Conservation (phyloP, 495 filamentous ascomycete genomes). For the Neurospora sp. region DNA sequence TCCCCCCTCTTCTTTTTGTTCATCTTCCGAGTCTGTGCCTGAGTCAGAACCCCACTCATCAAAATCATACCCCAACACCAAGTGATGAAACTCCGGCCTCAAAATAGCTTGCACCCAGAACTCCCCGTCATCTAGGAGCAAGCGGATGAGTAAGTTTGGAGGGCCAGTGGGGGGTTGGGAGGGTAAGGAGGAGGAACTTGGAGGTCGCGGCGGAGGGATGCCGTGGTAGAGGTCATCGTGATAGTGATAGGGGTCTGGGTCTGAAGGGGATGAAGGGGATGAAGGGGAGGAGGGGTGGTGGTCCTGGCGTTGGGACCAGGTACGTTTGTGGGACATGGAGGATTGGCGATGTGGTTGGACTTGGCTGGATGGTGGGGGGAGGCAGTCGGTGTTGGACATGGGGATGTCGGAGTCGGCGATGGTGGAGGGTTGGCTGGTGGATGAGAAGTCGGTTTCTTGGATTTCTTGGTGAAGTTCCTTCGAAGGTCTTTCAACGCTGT, state of each 20-base stretch:
- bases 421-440: not conserved
- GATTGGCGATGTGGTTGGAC: not conserved
- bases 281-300: not conserved
- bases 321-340: not conserved
- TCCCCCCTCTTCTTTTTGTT: not conserved
- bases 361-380: not conserved
- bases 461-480: not conserved
- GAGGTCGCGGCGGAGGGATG: not conserved
- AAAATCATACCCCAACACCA: not conserved
- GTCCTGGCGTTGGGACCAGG: not conserved
- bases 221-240: not conserved
- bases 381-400: not conserved
- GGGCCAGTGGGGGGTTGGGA: not conserved
- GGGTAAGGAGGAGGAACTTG: not conserved
- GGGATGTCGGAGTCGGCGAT: not conserved
- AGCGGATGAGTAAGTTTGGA: not conserved
- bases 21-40: not conserved
- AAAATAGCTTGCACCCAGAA: not conserved
- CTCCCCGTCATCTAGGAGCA: accelerated
- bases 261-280: not conserved
- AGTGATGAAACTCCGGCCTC: not conserved
- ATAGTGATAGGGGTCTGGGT: not conserved
- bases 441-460: not conserved
- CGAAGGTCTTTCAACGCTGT: not conserved
- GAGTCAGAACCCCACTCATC: not conserved